These are phyloP conservation scores for Aureobasidium pullulans DNA, from an alignment of 2,329 filamentous ascomycete species.

Conservation along the genomic window DNA sequence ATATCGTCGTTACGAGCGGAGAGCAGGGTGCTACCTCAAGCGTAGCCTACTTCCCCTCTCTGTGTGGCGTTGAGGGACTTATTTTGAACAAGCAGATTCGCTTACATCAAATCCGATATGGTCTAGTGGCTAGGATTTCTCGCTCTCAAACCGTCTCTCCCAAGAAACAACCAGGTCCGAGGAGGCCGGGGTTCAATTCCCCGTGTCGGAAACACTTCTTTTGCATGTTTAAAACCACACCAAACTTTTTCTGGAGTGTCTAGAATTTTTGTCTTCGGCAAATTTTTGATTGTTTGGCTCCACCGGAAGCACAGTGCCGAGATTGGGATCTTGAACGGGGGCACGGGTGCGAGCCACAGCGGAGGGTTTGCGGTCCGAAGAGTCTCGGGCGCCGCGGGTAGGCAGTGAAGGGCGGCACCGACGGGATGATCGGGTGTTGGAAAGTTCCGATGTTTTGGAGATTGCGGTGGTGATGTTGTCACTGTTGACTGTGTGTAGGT, in stretches of 20 bases:
- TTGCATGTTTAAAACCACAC: neutral
- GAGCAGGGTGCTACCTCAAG: too few species aligned
- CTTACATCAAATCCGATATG: slow-evolving; percentile 7
- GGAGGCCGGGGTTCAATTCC: slow-evolving; percentile 14
- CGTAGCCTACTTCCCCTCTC: too few species aligned
- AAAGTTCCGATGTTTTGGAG: neutral
- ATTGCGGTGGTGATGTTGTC: neutral
- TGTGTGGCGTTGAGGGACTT: too few species aligned
- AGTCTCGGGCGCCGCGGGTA: neutral
- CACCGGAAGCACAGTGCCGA: neutral
- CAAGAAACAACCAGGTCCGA: neutral
- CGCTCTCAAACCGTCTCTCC: slow-evolving; percentile 3
- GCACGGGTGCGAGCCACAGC: neutral
- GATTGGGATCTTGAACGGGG: neutral
- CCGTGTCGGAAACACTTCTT: slow-evolving; percentile 11
- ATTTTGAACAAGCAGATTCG: neutral
- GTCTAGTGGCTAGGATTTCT: slow-evolving; percentile 15
- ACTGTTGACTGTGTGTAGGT: neutral
- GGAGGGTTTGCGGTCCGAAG: neutral
- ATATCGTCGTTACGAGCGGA: too few species aligned
- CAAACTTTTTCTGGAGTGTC: neutral
- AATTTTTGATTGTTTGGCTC: neutral
- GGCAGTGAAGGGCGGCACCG: too few species aligned
- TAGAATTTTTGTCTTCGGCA: neutral
- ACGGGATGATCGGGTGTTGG: neutral